Conservation (phyloP, 352 stramenopile species). For the Pythium aquatile region DNA sequence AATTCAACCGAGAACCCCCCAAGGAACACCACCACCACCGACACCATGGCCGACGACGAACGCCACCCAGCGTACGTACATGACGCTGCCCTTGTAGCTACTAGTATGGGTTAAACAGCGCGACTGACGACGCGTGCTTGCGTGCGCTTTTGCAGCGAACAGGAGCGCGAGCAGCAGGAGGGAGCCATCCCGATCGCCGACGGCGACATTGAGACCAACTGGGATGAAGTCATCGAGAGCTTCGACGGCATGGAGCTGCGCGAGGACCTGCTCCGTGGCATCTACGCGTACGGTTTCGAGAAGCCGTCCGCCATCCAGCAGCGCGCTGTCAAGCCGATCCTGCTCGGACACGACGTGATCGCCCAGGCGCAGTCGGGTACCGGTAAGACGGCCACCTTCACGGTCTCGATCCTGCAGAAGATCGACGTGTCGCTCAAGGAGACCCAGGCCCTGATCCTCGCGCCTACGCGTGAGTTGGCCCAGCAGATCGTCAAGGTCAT, state of each 20-base stretch:
- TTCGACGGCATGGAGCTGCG: constrained; percentile 99
- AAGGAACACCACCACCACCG: constrained; percentile 25
- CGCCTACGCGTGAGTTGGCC: constrained; percentile 98
- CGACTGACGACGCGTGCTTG: constrained; percentile 2
- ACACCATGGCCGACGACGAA: constrained; percentile 82
- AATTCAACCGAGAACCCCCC: constrained; percentile 34
- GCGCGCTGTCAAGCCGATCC: constrained; percentile 96
- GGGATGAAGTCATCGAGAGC: constrained; percentile 97
- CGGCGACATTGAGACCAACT: constrained; percentile 98
- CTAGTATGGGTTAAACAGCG: neutral
- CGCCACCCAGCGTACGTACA: constrained; percentile 43
- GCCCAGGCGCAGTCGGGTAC: constrained; percentile 98
- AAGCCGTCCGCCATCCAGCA: constrained; percentile 99
- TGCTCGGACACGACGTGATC: constrained; percentile 98
- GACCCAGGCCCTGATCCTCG: constrained; percentile 98
- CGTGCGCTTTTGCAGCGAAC: constrained; percentile 11
- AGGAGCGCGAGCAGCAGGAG: constrained; percentile 67
- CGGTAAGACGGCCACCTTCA: constrained; percentile 99
- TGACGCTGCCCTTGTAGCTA: neutral
- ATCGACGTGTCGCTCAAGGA: constrained; percentile 95
- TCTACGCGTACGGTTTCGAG: constrained; percentile 99
- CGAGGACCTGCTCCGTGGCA: constrained; percentile 98
- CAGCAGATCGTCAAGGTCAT: constrained; percentile 99
- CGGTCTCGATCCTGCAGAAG: constrained; percentile 98
- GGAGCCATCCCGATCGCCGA: constrained; percentile 81